phyloP scores from a whole-genome alignment of 352 stramenopile species.

The Phytopythium oedochilum region DNA sequence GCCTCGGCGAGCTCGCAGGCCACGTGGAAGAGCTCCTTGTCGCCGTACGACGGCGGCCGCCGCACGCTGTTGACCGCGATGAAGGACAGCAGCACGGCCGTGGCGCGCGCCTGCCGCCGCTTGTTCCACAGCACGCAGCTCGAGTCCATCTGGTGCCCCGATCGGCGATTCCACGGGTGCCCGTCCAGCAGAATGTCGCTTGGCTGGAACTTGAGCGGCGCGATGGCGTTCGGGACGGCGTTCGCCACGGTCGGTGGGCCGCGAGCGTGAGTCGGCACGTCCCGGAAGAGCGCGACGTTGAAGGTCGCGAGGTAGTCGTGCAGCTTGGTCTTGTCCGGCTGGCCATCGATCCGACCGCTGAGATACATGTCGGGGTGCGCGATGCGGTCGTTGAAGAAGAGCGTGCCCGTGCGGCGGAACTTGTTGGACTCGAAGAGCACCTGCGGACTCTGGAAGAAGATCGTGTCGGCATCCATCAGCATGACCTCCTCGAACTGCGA shows the following conservation, averaged over 20 bases:
- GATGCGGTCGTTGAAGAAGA: slow-evolving; percentile 72
- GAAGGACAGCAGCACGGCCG: slow-evolving; percentile 36
- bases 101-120: slow-evolving; percentile 26
- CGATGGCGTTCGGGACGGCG: neutral
- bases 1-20: slow-evolving; percentile 48
- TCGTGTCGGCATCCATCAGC: slow-evolving; percentile 66
- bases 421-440: slow-evolving; percentile 47
- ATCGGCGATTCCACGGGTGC: slow-evolving; percentile 27
- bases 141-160: slow-evolving; percentile 48
- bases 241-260: too few relatives aligned
- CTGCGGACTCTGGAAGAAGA: slow-evolving; percentile 59
- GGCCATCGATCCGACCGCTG: slow-evolving; percentile 6
- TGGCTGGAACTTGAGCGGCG: slow-evolving; percentile 19
- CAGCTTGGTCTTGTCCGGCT: slow-evolving; percentile 7
- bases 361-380: slow-evolving; percentile 26
- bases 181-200: slow-evolving; percentile 28
- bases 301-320: slow-evolving; percentile 37
- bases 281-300: slow-evolving; percentile 20
- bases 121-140: slow-evolving; percentile 46
- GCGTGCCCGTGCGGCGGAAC: slow-evolving; percentile 45
- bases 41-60: slow-evolving; percentile 28
- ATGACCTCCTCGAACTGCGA: slow-evolving; percentile 71
- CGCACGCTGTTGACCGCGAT: slow-evolving; percentile 20
- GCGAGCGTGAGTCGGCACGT: neutral
- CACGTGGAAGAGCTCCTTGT: slow-evolving; percentile 52